Evolutionary conservation across 73 alveolate genomes (phyloP), one percentile per base, ranked within the genome.

Genomic region (Paraurostyla sp.): DNA sequence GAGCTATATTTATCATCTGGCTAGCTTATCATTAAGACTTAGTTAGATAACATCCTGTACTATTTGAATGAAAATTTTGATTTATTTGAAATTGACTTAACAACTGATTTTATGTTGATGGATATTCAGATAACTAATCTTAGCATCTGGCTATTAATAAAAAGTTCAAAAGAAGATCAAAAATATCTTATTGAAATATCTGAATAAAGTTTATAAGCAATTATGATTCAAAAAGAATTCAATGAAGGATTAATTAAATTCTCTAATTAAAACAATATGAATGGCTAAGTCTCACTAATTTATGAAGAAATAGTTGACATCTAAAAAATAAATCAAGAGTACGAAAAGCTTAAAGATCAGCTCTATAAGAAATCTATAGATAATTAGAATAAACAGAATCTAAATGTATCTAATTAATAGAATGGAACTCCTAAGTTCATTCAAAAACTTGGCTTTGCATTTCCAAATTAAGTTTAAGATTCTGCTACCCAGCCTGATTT

Each of bases 221-320:
- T 65, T 1, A 65, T 36, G 82, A 38, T 65, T 1, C 3, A 33
- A 2, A 38, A 65, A 15, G 82, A 65, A 18, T 65, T 65, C 58
- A 65, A 65, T 65, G 18, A 32, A 18, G 82, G 82, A 7, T 18
- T 65, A 11, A 32, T 18, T 15, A 11, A 38, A 32, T 65, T 18
- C 41, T 38, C 60, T 38, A 7, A 2, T 9, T 18, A 11, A 13
- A 35, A 40, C 1, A 65, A 65, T 38, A 38, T 65, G 82, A 65
- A 65, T 65, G 82, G 82, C 13, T 65, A 65, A 65, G 33, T 35
- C 3, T 35, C 82, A 0, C 13, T 65, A 6, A 65, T 65, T 38
- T 65, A 36, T 65, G 82, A 65, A 38, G 82, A 65, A 65, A 38
- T 35, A 38, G 82, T 65, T 7, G 82, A 65, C 25, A 65, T 65